Conservation (phyloP, 495 filamentous ascomycete species). For the Parathielavia hyrcaniae region DNA sequence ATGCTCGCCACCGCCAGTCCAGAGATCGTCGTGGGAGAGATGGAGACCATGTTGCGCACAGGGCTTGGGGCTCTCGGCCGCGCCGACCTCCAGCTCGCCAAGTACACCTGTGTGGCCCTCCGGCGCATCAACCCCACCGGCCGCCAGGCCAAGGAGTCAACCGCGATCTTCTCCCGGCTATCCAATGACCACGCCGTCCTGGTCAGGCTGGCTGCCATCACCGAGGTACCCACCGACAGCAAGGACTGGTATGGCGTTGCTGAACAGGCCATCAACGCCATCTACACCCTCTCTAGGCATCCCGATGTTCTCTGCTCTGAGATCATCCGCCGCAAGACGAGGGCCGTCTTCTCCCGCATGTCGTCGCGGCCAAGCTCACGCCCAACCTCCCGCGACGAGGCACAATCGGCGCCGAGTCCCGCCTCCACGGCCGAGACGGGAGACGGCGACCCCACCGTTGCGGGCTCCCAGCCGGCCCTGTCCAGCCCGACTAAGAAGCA, state of each 20-base stretch:
- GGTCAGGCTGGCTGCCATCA: slow-evolving; percentile 69
- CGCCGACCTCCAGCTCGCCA: slow-evolving; percentile 77
- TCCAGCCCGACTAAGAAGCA: slow-evolving; percentile 38
- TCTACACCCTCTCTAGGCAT: slow-evolving; percentile 91
- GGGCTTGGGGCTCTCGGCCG: slow-evolving; percentile 77
- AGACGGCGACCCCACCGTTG: slow-evolving; percentile 26
- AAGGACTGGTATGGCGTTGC: slow-evolving; percentile 98
- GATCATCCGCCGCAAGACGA: slow-evolving; percentile 81
- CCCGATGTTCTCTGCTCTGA: slow-evolving; percentile 92
- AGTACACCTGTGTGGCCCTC: slow-evolving; percentile 90
- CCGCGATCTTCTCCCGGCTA: slow-evolving; percentile 64
- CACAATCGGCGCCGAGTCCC: slow-evolving; percentile 26
- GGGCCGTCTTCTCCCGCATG: slow-evolving; percentile 59
- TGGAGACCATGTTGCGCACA: slow-evolving; percentile 87
- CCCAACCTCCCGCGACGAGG: slow-evolving; percentile 39
- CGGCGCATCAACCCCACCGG: slow-evolving; percentile 80
- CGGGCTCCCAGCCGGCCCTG: slow-evolving; percentile 26
- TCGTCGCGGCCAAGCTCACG: neutral
- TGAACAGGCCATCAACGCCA: slow-evolving; percentile 92
- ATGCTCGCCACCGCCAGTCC: slow-evolving; percentile 94
- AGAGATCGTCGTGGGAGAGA: slow-evolving; percentile 85
- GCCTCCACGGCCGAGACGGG: slow-evolving; percentile 24
- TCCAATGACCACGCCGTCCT: slow-evolving; percentile 89
- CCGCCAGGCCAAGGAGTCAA: slow-evolving; percentile 66
- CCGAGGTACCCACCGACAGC: slow-evolving; percentile 75